Evolutionary conservation across 306 rosid genomes (phyloP), one percentile per base, ranked within the genome.

Genomic region (Senna tora): DNA sequence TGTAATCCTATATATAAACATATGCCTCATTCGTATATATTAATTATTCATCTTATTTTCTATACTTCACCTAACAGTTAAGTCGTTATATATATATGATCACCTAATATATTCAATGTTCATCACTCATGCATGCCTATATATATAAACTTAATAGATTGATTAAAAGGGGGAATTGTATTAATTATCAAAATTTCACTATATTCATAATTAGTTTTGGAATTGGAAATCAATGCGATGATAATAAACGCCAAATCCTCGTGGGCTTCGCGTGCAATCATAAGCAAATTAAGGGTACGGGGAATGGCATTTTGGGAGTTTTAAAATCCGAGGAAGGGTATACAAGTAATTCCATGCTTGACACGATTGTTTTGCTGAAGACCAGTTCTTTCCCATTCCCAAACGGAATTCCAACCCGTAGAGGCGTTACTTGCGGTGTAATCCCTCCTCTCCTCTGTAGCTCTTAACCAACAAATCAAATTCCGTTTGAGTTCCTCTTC

Each of bases 101-200:
- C 83, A 3, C 82, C 45, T 69, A 73, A 60, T 84, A 67, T 82
- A 79, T 84, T 83, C 15, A 17, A 60, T 16, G 1, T 7, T 36
- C 66, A 36, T 17, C 46, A 5, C 13, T 41, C 46, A 41, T 57
- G 63, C 74, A 45, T 55, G 71, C 67, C n/a, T n/a, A n/a, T n/a
- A n/a, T n/a, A n/a, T n/a, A n/a, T n/a, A n/a, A n/a, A n/a, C n/a
- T n/a, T n/a, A n/a, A n/a, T n/a, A n/a, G 30, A 25, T 25, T 25
- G 30, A 25, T 25, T 1, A 25, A 25, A 25, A 25, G 30, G 3
- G 3, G 3, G 3, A 25, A 25, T n/a, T n/a, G n/a, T n/a, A 25
- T 25, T 25, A 25, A 3, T 1, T 25, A 25, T 25, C 30, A 25
- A 25, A 25, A 25, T 25, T 25, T 25, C 30, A 25, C 30, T 25